Evolutionary conservation across 352 stramenopile genomes (phyloP), one percentile per base, ranked within the genome.

Genomic region (Pseudoperonospora humuli): DNA sequence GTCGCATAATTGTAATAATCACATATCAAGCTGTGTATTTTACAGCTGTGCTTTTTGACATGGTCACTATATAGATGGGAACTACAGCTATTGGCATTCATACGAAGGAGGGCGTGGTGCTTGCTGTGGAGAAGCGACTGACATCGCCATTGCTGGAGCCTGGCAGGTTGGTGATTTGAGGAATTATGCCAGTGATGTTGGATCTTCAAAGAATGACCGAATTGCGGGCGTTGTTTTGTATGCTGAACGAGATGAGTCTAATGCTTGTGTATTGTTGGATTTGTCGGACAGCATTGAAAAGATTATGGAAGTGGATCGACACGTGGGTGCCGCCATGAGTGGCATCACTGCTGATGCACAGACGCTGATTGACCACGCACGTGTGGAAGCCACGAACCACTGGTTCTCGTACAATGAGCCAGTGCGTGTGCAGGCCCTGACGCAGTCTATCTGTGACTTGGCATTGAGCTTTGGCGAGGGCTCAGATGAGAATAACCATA

Each of bases 61-160:
- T 40, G 26, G 1, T 20, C 18, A 8, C 4, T 42, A 9, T 36
- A 23, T 48, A 96, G 83, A 89, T 99, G 33, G 97, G 97, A 14
- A 98, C 96, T 41, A 99, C 96, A 11, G 95, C 96, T 24, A 95
- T 99, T 36, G 97, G 96, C 15, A 90, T 99, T 36, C 85, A 96
- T 60, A 99, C 96, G 18, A 98, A 98, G 57, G 79, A 98, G 31
- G 97, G 96, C 25, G 84, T 97, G 14, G 90, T 99, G 23, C 73
- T 99, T 18, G 96, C 95, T 0, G 96, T 99, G 7, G 97, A 99
- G 72, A 99, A 99, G 70, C 85, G 96, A 23, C 66, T 99, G 26
- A 97, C 95, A 13, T 98, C 90, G 23, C 75, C 90, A 4, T 73
- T 99, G 20, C 65, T 99, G 21, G 96, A 99, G 70, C 84, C 83